Base-by-base conservation (phyloP, 2,329 filamentous ascomycete genomes). In the Ophiocordyceps australis region DNA sequence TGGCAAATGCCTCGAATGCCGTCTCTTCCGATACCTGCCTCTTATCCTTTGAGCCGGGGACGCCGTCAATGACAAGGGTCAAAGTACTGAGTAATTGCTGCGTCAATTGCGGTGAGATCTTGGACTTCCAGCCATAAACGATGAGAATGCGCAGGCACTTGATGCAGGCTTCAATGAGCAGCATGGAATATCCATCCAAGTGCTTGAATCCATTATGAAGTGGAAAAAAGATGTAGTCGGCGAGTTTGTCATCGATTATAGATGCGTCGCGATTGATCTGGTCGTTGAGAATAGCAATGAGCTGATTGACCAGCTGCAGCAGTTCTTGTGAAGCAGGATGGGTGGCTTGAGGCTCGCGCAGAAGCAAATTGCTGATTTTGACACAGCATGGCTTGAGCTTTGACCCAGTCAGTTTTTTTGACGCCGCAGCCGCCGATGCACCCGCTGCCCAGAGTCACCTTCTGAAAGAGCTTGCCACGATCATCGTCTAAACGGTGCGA, bases 141-240 rank as follows among this genome's bases (percentile, higher is more conserved):
- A 95, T 63, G 16, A 98, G 60, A 11, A 82, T 54, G 9, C 67
- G 62, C 18, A 94, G 56, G 37, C 79, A 86, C 43, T 72, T 70
- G 23, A 94, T 59, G 17, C 76, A 74, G 22, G 78, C 51, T 45
- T 98, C 89, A 7, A 89, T 54, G 21, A 80, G 57, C 19, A 65
- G 64, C 24, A 78, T 65, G 1, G 85, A 73, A 28, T 85, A 69
- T 24, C 65, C 60, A 33, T 77, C 68, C 36, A 80, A 75, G 33
- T 73, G 65, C 30, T 81, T 74, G 39, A 98, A 74, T 20, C 95
- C 70, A 38, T 89, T 77, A 1, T 81, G 83, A 0, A 98, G 57
- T 0, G 89, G 89, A 34, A 94, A 93, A 57, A 95, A 95, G 41
- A 79, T 66, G 57, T 95, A 98, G 54, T 94, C 85, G 10, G 85